Evolutionary conservation across 306 rosid species (phyloP).

Genomic region (Carpinus viminea): DNA sequence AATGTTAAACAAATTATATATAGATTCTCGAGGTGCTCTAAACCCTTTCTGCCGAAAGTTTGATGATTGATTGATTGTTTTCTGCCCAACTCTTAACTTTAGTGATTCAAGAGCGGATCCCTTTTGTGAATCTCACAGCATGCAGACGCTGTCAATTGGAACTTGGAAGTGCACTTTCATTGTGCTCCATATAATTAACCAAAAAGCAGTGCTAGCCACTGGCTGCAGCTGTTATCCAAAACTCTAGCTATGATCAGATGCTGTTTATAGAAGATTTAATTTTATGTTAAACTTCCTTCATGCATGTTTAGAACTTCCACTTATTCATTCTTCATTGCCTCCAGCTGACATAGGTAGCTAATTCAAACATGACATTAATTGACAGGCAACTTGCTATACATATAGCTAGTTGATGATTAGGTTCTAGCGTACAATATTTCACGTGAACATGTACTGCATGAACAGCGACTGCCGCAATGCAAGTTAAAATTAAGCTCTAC

Average conservation of each 20-base stretch:
- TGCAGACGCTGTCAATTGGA: slow-evolving; percentile 8
- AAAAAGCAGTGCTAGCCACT: slow-evolving; percentile 6
- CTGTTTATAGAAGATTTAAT: not conserved
- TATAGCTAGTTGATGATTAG: not conserved
- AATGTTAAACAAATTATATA: not conserved
- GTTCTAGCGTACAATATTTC: not conserved
- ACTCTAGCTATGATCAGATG: not conserved
- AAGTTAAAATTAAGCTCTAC: too few relatives aligned
- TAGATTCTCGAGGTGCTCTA: not conserved
- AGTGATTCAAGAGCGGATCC: slow-evolving; percentile 33
- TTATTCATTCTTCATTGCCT: not conserved
- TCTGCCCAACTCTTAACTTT: slow-evolving; percentile 3
- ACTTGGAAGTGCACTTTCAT: not conserved
- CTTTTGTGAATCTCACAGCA: slow-evolving; percentile 34
- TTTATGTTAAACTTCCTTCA: not conserved
- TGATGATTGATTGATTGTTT: too few relatives aligned
- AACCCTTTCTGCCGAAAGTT: not conserved
- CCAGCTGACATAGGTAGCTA: not conserved
- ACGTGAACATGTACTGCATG: too few relatives aligned
- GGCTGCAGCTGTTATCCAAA: slow-evolving; percentile 16
- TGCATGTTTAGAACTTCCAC: not conserved
- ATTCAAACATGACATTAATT: not conserved
- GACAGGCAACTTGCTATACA: not conserved
- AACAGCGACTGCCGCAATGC: too few relatives aligned
- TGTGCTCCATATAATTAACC: slow-evolving; percentile 27